These are phyloP conservation scores for Calonectria pseudoturangicola DNA, from an alignment of 2,329 filamentous ascomycete species.

Conservation along the genomic window DNA sequence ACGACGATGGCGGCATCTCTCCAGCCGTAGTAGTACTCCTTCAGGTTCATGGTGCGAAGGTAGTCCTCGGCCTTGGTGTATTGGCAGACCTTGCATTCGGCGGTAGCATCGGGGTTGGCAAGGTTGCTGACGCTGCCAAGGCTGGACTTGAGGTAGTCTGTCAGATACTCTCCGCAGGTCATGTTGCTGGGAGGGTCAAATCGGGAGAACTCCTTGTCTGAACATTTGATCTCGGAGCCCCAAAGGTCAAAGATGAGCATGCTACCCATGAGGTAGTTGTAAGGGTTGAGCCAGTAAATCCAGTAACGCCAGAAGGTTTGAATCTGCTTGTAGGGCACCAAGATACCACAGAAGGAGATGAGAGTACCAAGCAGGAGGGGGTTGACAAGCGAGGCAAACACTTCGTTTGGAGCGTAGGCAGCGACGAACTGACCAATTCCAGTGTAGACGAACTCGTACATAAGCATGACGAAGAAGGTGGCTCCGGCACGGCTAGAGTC, in stretches of 20 bases:
- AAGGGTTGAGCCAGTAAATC: constrained; percentile 78
- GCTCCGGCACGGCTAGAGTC: constrained; percentile 68
- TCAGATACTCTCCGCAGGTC: constrained; percentile 76
- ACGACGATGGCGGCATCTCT: constrained; percentile 77
- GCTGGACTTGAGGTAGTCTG: constrained; percentile 66
- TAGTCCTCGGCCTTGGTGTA: constrained; percentile 77
- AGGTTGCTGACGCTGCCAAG: constrained; percentile 70
- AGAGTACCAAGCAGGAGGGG: constrained; percentile 74
- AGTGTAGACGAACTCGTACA: constrained; percentile 77
- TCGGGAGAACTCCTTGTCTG: constrained; percentile 67
- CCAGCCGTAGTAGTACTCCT: constrained; percentile 79
- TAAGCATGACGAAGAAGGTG: constrained; percentile 72
- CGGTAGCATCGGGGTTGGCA: constrained; percentile 75
- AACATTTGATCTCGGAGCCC: constrained; percentile 68
- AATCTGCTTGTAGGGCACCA: constrained; percentile 79
- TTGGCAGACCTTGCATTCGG: constrained; percentile 76
- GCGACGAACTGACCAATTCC: constrained; percentile 79
- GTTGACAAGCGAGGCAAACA: constrained; percentile 75
- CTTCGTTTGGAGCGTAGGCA: constrained; percentile 76
- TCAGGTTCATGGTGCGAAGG: constrained; percentile 74
- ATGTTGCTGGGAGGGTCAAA: constrained; percentile 70
- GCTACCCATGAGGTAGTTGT: constrained; percentile 76
- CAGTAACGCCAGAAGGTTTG: constrained; percentile 81
- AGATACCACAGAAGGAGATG: constrained; percentile 83
- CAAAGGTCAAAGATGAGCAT: constrained; percentile 72